A percentile compares a stretch with the other conserved stretches of the same genome.
Evolutionary conservation across 768 basidiomycete genomes (phyloP).

Genomic region (Sporobolomyces roseus): DNA sequence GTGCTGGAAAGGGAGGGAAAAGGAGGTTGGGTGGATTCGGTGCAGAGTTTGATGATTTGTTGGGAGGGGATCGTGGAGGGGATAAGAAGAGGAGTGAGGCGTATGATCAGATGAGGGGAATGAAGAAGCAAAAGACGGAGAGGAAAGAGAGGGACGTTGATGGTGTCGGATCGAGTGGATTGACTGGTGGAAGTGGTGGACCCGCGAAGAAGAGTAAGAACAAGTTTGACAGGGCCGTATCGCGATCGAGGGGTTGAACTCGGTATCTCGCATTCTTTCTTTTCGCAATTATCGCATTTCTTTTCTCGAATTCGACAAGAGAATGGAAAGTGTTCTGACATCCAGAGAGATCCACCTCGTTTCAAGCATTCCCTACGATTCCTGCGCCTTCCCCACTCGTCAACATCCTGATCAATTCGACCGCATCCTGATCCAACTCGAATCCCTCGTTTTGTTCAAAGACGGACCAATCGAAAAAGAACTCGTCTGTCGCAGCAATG

Average conservation of each 20-base stretch:
- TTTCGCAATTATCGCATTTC: background rate
- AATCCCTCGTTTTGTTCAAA: background rate
- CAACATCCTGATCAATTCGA: background rate
- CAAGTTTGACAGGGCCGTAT: conserved; percentile 46
- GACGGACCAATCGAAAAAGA: conserved; percentile 1
- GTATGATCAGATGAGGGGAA: conserved; percentile 72
- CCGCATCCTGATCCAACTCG: background rate
- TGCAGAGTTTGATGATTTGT: conserved; percentile 78
- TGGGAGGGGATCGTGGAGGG: conserved; percentile 48
- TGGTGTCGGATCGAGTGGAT: conserved; percentile 25
- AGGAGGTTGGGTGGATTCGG: conserved; percentile 58
- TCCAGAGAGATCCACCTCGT: no score
- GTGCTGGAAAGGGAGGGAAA: conserved; percentile 45
- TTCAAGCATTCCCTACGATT: background rate
- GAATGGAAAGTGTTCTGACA: no score
- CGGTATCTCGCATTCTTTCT: background rate
- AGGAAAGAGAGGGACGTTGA: conserved; percentile 24
- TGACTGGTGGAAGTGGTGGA: conserved; percentile 24
- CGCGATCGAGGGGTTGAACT: conserved; percentile 7
- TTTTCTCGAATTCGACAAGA: background rate
- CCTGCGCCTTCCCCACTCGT: background rate
- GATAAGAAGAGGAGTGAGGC: conserved; percentile 60
- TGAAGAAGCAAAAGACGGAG: conserved; percentile 32
- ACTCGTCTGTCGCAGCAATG: background rate
- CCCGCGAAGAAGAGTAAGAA: conserved; percentile 37